Percentiles rank a stretch among this genome's conserved stretches.
These are phyloP conservation scores for Linderniella brevidens DNA, from an alignment of 257 asterid genomes.

Conservation along the genomic window DNA sequence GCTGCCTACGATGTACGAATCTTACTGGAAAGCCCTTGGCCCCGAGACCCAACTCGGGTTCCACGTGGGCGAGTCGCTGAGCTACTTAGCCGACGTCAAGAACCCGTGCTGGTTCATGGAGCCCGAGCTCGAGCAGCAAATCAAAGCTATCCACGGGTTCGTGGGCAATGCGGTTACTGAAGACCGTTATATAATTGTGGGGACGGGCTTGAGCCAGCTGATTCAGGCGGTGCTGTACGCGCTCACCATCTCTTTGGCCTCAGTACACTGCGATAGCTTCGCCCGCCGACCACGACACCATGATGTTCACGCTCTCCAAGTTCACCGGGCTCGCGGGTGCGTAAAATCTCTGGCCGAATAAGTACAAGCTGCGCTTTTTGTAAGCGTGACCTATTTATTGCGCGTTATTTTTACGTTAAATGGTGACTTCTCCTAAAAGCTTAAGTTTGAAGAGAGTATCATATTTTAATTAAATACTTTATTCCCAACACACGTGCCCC, in stretches of 20 bases:
- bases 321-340: slow-evolving; percentile 93
- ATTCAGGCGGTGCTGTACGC: slow-evolving; percentile 56
- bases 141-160: slow-evolving; percentile 27
- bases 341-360: background rate
- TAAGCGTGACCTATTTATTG: no score
- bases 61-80: slow-evolving; percentile 32
- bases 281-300: slow-evolving; percentile 38
- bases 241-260: slow-evolving; percentile 65
- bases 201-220: slow-evolving; percentile 84
- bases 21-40: slow-evolving; percentile 31
- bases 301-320: slow-evolving; percentile 81
- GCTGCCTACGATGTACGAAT: slow-evolving; percentile 28
- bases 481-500: background rate
- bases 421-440: no score
- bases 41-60: slow-evolving; percentile 18
- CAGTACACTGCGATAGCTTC: slow-evolving; percentile 66
- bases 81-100: slow-evolving; percentile 42
- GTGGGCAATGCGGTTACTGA: slow-evolving; percentile 54
- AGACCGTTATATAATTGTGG: slow-evolving; percentile 35
- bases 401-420: no score
- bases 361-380: no score
- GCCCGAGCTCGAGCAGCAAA: slow-evolving; percentile 51
- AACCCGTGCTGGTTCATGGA: slow-evolving; percentile 66
- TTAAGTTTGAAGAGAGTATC: no score
- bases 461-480: no score